Conservation (phyloP, 169 alveolate genomes). For the Eimeria falciformis region DNA sequence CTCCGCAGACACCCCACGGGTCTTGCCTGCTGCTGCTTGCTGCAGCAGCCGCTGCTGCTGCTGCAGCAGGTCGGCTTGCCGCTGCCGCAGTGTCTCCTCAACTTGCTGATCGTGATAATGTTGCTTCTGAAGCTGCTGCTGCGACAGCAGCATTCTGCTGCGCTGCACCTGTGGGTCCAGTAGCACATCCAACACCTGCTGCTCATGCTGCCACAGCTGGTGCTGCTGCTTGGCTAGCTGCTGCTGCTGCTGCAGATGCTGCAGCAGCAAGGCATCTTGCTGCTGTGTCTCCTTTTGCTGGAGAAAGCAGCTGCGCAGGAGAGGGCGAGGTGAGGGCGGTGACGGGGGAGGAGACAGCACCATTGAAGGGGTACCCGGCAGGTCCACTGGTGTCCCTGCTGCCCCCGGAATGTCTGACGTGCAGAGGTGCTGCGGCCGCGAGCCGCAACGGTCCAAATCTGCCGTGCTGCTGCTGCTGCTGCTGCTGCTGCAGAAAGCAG, state of each 20-base stretch:
- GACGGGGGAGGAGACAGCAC: not conserved
- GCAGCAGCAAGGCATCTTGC: not conserved
- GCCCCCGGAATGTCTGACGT: not conserved
- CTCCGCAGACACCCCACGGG: not conserved
- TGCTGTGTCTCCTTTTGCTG: not conserved
- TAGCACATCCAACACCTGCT: constrained; percentile 6
- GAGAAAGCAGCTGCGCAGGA: not conserved
- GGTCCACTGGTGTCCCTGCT: not conserved
- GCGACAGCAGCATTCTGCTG: constrained; percentile 27
- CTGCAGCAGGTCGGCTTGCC: constrained; percentile 33
- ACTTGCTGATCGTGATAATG: not conserved
- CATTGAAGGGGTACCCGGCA: not conserved
- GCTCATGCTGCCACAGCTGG: constrained; percentile 28
- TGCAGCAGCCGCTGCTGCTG: constrained; percentile 26
- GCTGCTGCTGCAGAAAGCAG: constrained; percentile 29
- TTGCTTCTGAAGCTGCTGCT: constrained; percentile 1
- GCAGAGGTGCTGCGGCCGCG: constrained; percentile 9
- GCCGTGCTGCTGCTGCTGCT: constrained; percentile 34
- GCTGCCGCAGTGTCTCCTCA: constrained; percentile 3
- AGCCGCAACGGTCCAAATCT: constrained; percentile 7
- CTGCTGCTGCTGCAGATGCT: constrained; percentile 2
- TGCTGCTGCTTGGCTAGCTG: constrained; percentile 11
- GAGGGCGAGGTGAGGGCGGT: not conserved
- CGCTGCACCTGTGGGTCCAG: constrained; percentile 19
- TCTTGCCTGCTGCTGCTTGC: constrained; percentile 3